These are phyloP conservation scores for Oryza glumipatula DNA, from an alignment of 176 grass and related monocot genomes.

Conservation along the genomic window DNA sequence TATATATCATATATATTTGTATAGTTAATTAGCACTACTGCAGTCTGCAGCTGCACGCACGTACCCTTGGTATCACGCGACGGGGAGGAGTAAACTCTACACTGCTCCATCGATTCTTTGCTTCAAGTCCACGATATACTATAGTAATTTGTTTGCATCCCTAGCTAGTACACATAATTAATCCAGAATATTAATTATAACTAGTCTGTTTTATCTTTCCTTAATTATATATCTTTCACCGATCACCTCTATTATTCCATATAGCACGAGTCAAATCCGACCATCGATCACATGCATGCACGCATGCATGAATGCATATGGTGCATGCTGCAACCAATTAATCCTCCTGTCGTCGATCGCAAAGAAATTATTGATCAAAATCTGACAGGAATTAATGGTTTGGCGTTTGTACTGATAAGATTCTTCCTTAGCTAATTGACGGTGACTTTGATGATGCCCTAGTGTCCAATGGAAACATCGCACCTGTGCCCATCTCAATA, in stretches of 20 bases:
- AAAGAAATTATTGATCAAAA: not conserved
- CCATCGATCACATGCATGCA: constrained; percentile 48
- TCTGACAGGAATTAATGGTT: constrained; percentile 68
- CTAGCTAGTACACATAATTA: not conserved
- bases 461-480: constrained; percentile 53
- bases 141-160: not conserved
- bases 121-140: constrained; percentile 44
- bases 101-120: constrained; percentile 51
- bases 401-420: constrained; percentile 48
- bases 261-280: constrained; percentile 36
- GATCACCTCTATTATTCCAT: not conserved
- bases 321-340: not conserved
- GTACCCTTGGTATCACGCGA: constrained; percentile 35
- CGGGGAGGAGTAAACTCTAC: constrained; percentile 48
- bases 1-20: too few species aligned
- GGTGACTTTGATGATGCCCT: constrained; percentile 62
- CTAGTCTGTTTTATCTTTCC: not conserved
- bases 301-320: constrained; percentile 29
- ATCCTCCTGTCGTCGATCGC: not conserved
- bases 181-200: not conserved
- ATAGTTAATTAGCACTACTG: not conserved
- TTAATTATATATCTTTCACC: constrained; percentile 26
- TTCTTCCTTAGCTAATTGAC: constrained; percentile 48
- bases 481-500: constrained; percentile 20
- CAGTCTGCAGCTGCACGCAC: not conserved